Base-by-base conservation (phyloP, 257 asterid genomes). In the Plantago ovata region DNA sequence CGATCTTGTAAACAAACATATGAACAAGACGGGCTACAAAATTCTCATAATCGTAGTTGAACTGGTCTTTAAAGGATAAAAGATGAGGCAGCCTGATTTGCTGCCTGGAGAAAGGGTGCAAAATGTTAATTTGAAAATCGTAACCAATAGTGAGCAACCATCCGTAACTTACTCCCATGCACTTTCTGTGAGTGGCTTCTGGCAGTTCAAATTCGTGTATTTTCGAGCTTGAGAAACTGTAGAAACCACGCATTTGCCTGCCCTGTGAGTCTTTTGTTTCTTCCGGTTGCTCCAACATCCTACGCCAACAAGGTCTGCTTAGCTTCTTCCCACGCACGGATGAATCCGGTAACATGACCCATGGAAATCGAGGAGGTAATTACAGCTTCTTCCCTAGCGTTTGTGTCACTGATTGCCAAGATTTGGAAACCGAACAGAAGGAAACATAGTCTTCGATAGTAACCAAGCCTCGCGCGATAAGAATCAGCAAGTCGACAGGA, bases 291-390 rank as follows among this genome's bases (percentile, higher is more conserved):
- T 45, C 51, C 10, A 45, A 7, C 3, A 5, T 1, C 51, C 51
- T 15, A n/a, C 5, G 20, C 10, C 3, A 5, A 7, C 19, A 10
- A 45, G 7, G 10, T 45, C 14, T 19, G 10, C 14, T 20, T 0
- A 13, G 20, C 51, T 45, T n/a, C 19, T 45, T 45, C 9, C 51
- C 20, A 3, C 6, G 7, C 20, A 15, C 19, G 4, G 51, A 45
- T 45, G 22, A 9, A 9, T 45, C 51, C 6, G 51, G 51, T n/a
- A 45, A 19, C 22, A 45, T 45, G 51, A n/a, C 51, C 51, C 51
- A 45, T n/a, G 21, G 51, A 45, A 15, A 45, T 14, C 51, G 7
- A n/a, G 51, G 51, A 45, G 51, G 51, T n/a, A 45, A 45, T 13
- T 18, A n/a, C 20, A 19, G 51, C 51, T n/a, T 45, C 19, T 18